These are phyloP conservation scores for Herpetospermum pedunculosum DNA, from an alignment of 306 rosid species.

Conservation along the genomic window DNA sequence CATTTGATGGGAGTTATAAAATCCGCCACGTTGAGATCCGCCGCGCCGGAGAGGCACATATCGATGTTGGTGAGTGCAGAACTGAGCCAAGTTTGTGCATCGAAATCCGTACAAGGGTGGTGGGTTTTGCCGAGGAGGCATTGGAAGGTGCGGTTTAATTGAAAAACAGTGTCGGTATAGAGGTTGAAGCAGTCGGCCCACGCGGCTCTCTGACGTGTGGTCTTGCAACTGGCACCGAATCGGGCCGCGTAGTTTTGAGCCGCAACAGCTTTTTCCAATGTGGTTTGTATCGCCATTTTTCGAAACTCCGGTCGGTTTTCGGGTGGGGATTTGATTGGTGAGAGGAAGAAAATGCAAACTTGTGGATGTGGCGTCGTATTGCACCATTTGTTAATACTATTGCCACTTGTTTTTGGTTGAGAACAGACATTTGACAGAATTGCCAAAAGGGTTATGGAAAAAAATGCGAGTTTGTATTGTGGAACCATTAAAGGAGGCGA, in stretches of 20 bases:
- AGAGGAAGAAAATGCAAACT: slow-evolving; percentile 44
- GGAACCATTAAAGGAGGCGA: neutral
- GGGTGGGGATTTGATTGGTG: slow-evolving; percentile 20
- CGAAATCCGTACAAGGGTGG: slow-evolving; percentile 25
- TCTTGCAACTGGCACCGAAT: slow-evolving; percentile 4
- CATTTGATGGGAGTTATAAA: slow-evolving; percentile 18
- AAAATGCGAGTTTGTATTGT: neutral
- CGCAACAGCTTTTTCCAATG: slow-evolving; percentile 32
- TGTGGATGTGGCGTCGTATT: slow-evolving; percentile 61
- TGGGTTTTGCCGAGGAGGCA: slow-evolving; percentile 21
- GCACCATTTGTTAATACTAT: slow-evolving; percentile 61
- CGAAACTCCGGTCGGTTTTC: slow-evolving; percentile 43
- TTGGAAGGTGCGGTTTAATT: slow-evolving; percentile 44
- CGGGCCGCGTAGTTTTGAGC: slow-evolving; percentile 14
- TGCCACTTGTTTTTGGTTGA: neutral
- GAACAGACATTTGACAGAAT: neutral
- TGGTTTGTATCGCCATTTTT: slow-evolving; percentile 22
- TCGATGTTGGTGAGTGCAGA: slow-evolving; percentile 68
- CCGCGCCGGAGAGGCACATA: slow-evolving; percentile 40
- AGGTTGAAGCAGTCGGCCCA: slow-evolving; percentile 55
- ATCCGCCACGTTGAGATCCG: slow-evolving; percentile 32
- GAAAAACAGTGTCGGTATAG: slow-evolving; percentile 37
- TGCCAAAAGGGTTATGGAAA: neutral
- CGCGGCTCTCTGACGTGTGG: slow-evolving; percentile 26
- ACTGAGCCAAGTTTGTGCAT: slow-evolving; percentile 90